Evolutionary conservation across 306 rosid species (phyloP), one percentile per base, ranked within the genome.

Genomic region (Acacia melanoxylon): DNA sequence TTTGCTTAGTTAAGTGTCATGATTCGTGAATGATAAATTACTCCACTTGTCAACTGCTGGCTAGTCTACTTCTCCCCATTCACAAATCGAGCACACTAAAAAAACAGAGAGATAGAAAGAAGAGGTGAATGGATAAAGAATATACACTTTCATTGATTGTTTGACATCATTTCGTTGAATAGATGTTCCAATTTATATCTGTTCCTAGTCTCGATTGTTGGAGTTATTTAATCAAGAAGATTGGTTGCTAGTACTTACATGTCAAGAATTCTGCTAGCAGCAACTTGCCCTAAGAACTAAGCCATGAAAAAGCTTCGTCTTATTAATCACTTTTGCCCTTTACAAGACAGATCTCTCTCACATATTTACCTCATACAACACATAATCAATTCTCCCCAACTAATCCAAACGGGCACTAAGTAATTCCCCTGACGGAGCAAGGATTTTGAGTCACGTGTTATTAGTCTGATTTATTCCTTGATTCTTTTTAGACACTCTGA

Each of bases 401-500:
- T 44, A 10, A 44, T 44, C 46, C 13, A 44, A 44, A 44, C 3
- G 0, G 46, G 46, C 46, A 11, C 46, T 9, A 44, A 42, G 46
- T 8, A 42, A 44, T 44, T 44, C 46, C 11, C 13, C 46, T 44
- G 20, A 17, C 5, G 42, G 42, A 31, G 70, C n/a, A 31, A 65
- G 41, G n/a, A 65, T 31, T 31, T 76, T 69, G n/a, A 80, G 66
- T 62, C 65, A 40, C n/a, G 0, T 62, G 40, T 27, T 42, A 65
- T 31, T 29, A 15, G 41, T 15, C 22, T 62, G 27, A 44, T 20
- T n/a, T n/a, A 56, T 37, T 51, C 75, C 58, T 41, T 58, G 14
- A 20, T 76, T 17, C 69, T 52, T 68, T 24, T 49, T 22, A 76
- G 78, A 33, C 84, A 54, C 70, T 63, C 22, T 37, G 5, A 82